A percentile compares a stretch with the other conserved stretches of the same genome.
Conservation (phyloP, 129 eudicot species). For the Centaurea solstitialis region DNA sequence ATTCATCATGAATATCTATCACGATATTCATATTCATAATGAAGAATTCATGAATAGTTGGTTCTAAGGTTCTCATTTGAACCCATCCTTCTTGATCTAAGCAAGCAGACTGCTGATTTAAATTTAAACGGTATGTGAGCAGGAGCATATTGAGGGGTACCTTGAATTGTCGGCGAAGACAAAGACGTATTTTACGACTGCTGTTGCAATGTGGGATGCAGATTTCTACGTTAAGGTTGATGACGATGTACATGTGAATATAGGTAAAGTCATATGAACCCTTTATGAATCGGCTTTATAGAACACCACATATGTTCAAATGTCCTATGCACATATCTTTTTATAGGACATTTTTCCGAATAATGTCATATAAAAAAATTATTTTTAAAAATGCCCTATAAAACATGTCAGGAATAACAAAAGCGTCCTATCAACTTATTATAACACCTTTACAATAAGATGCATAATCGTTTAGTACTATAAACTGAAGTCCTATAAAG, state of each 20-base stretch:
- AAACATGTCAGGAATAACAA: background rate
- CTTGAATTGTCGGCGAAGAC: slow-evolving; percentile 89
- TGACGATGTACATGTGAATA: slow-evolving; percentile 89
- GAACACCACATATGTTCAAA: background rate
- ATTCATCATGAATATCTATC: too few relatives aligned
- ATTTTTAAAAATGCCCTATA: background rate
- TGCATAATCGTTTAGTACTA: background rate
- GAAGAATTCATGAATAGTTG: background rate
- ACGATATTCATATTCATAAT: too few relatives aligned
- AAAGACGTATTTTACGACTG: slow-evolving; percentile 78
- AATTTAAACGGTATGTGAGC: slow-evolving; percentile 10
- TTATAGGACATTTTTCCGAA: background rate
- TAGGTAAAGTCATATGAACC: slow-evolving; percentile 52
- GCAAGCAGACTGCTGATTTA: background rate
- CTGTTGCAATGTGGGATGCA: slow-evolving; percentile 89
- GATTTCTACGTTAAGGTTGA: slow-evolving; percentile 94
- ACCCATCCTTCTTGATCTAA: background rate
- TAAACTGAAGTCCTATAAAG: background rate
- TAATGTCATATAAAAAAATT: background rate
- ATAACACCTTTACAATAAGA: background rate
- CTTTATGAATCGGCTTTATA: background rate
- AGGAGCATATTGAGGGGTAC: slow-evolving; percentile 95
- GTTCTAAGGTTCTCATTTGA: background rate
- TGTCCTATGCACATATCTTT: background rate
- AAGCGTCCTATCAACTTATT: background rate